phyloP scores from a whole-genome alignment of 345 rosid species.

The Rhizophora apiculata region DNA sequence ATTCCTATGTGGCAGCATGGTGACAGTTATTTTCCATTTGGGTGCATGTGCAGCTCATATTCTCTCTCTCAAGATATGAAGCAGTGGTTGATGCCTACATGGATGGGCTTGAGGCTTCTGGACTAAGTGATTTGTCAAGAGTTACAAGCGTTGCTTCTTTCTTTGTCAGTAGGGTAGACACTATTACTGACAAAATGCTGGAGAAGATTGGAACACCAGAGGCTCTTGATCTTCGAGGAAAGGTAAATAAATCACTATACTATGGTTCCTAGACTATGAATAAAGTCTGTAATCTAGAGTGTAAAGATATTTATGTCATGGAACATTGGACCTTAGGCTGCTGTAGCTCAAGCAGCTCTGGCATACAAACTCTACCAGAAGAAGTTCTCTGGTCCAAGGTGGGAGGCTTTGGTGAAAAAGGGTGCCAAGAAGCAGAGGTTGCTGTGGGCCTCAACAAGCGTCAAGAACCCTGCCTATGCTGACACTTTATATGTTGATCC shows the following conservation, averaged over 20 bases:
- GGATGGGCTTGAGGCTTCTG: constrained; percentile 99
- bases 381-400: constrained; percentile 97
- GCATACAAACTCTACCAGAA: constrained; percentile 93
- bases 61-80: constrained; percentile 87
- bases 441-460: constrained; percentile 97
- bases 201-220: constrained; percentile 91
- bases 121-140: constrained; percentile 81
- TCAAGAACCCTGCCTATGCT: constrained; percentile 91
- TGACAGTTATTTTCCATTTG: constrained; percentile 10
- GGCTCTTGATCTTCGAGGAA: constrained; percentile 94
- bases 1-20: neutral
- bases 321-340: constrained; percentile 57
- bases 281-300: neutral
- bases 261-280: neutral
- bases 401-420: constrained; percentile 91
- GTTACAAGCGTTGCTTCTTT: constrained; percentile 98
- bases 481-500: constrained; percentile 89
- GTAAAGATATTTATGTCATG: constrained; percentile 15
- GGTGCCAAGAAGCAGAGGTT: constrained; percentile 98
- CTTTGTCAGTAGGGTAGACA: constrained; percentile 96
- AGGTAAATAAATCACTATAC: constrained; percentile 43
- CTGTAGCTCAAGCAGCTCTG: constrained; percentile 93
- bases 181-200: constrained; percentile 90
- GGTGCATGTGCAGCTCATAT: constrained; percentile 67
- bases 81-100: constrained; percentile 94